Conservation (phyloP, 1,284 basidiomycete genomes). For the Cutaneotrichosporon cyanovorans region DNA sequence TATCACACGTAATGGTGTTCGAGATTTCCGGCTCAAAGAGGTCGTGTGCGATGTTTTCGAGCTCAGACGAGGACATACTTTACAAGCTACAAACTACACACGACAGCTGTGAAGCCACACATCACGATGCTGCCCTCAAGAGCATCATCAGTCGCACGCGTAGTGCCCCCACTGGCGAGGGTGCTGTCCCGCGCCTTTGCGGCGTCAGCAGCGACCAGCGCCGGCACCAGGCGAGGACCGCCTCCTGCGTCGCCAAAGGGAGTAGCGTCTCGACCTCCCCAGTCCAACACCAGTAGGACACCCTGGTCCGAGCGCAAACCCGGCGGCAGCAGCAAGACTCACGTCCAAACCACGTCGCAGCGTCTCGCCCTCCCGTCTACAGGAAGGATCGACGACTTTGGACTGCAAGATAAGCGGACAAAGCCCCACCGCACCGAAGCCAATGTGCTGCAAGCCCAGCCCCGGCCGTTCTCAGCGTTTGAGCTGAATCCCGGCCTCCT, state of each 20-base stretch:
- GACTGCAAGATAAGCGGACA: neutral
- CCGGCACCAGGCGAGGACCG: too few relatives aligned
- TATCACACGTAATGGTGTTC: neutral
- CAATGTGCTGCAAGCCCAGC: conserved; percentile 12
- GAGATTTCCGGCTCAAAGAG: conserved; percentile 1
- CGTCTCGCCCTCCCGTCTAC: neutral
- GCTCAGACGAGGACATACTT: neutral
- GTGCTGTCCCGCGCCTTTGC: conserved; percentile 23
- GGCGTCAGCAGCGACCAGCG: too few relatives aligned
- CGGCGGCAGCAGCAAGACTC: too few relatives aligned
- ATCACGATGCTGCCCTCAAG: conserved; percentile 8
- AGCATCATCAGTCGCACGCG: conserved; percentile 13
- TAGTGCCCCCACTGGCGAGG: conserved; percentile 19
- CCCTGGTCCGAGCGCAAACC: too few relatives aligned
- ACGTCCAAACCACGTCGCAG: neutral
- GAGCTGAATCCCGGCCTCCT: conserved; percentile 56
- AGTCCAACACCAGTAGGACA: too few relatives aligned
- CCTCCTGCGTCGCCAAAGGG: too few relatives aligned
- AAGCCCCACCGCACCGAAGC: neutral
- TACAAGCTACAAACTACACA: too few relatives aligned
- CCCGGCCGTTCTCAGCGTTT: conserved; percentile 23
- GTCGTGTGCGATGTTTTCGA: neutral
- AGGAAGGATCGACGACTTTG: neutral
- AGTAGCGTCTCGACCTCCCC: too few relatives aligned
- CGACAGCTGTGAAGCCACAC: neutral